Percentiles rank a stretch among this genome's conserved stretches.
Evolutionary conservation across 208 protist species (phyloP).

Genomic region (Acanthamoeba polyphaga): DNA sequence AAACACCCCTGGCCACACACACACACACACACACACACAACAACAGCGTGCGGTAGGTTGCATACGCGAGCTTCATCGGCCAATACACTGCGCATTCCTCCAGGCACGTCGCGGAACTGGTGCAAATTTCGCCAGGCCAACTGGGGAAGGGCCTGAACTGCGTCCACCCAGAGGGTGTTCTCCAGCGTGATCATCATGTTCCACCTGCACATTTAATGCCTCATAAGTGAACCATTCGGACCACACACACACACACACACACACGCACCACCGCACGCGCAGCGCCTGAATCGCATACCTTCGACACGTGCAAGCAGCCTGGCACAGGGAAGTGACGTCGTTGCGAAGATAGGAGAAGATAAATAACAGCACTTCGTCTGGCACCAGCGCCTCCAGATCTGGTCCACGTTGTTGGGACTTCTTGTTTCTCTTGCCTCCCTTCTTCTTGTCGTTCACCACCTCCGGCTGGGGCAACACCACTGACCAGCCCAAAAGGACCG

Average conservation of each 20-base stretch:
- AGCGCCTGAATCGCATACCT: not conserved
- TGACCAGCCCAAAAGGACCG: not conserved
- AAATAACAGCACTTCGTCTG: not conserved
- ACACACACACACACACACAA: not conserved
- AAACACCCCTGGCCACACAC: not conserved
- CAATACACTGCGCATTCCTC: not conserved
- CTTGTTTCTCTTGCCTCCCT: not conserved
- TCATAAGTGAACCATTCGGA: not conserved
- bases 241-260: too few relatives aligned
- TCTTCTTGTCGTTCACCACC: not conserved
- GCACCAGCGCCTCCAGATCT: not conserved
- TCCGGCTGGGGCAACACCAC: constrained; percentile 12
- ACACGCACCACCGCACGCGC: not conserved
- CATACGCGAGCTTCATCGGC: not conserved
- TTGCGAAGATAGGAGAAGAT: not conserved
- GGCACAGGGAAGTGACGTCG: not conserved
- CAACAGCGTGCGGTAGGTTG: too few relatives aligned
- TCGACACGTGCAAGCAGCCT: not conserved
- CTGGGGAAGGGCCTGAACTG: not conserved
- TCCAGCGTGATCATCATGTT: constrained; percentile 20
- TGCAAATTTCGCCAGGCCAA: not conserved
- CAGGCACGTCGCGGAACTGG: not conserved
- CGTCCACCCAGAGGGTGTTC: not conserved
- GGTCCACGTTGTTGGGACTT: not conserved
- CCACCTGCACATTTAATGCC: not conserved